Evolutionary conservation across 495 filamentous ascomycete species (phyloP).

Genomic region (Aspergillus nidulans): DNA sequence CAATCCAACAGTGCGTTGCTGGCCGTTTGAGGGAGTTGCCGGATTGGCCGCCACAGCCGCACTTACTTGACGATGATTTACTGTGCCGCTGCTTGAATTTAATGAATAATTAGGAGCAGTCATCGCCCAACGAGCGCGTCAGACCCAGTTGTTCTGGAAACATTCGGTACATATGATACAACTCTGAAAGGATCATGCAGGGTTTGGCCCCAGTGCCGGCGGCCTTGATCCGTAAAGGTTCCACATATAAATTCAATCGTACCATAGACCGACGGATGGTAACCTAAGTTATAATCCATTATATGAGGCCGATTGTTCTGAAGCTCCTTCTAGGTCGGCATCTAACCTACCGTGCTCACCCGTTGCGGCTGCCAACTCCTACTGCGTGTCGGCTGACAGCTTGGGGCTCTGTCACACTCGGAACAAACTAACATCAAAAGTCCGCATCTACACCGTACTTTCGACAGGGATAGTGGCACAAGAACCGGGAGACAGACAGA

Average conservation of each 20-base stretch:
- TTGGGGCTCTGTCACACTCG: too few relatives aligned
- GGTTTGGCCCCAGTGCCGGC: not conserved
- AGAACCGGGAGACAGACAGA: not conserved
- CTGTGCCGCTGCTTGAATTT: not conserved
- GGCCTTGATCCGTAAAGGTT: not conserved
- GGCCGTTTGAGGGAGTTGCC: not conserved
- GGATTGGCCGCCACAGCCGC: conserved; percentile 10
- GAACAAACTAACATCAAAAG: not conserved
- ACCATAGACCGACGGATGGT: too few relatives aligned
- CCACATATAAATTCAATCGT: not conserved
- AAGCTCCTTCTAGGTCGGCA: too few relatives aligned
- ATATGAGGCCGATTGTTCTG: too few relatives aligned
- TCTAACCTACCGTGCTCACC: too few relatives aligned
- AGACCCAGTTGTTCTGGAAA: conserved; percentile 6
- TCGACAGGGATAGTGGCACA: not conserved
- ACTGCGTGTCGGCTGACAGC: too few relatives aligned
- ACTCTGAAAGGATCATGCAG: not conserved
- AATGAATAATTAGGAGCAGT: not conserved
- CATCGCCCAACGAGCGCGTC: not conserved
- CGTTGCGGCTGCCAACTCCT: too few relatives aligned
- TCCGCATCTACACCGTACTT: not conserved
- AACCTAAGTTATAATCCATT: too few relatives aligned
- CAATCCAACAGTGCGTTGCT: not conserved
- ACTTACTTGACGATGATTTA: not conserved
- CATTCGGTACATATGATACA: conserved; percentile 5